A percentile compares a stretch with the other conserved stretches of the same genome.
phyloP scores from a whole-genome alignment of 345 rosid genomes.

The Salix caprea region DNA sequence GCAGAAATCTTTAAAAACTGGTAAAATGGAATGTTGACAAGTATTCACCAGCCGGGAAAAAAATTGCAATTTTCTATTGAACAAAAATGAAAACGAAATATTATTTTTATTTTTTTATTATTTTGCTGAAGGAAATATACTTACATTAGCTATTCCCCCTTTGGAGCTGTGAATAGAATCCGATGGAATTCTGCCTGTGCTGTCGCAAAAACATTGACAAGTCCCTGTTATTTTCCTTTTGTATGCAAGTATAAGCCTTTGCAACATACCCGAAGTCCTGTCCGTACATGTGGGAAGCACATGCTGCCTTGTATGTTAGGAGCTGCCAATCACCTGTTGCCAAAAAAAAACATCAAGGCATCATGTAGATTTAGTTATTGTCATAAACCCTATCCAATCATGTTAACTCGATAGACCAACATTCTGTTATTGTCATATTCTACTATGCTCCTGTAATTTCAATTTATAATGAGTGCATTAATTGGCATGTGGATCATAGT shows the following conservation, averaged over 20 bases:
- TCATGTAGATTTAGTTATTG: background rate
- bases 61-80: too few relatives aligned
- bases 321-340: conserved; percentile 48
- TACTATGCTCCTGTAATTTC: too few relatives aligned
- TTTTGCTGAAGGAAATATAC: too few relatives aligned
- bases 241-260: conserved; percentile 27
- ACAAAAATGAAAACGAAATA: too few relatives aligned
- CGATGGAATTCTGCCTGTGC: conserved; percentile 40
- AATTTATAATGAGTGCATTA: too few relatives aligned
- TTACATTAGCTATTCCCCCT: conserved; percentile 9
- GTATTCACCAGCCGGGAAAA: too few relatives aligned
- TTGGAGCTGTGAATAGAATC: conserved; percentile 21
- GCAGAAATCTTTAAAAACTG: too few relatives aligned
- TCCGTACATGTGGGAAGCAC: conserved; percentile 67
- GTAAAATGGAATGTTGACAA: too few relatives aligned
- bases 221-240: conserved; percentile 28
- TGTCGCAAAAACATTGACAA: conserved; percentile 35
- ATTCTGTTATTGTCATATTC: too few relatives aligned
- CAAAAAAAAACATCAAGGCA: background rate
- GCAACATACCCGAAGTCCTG: conserved; percentile 43
- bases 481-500: too few relatives aligned
- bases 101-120: too few relatives aligned
- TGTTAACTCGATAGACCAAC: background rate
- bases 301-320: conserved; percentile 66
- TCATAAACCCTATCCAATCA: background rate